These are phyloP conservation scores for Tolypocladium ovalisporum DNA, from an alignment of 2,329 filamentous ascomycete species.

Conservation along the genomic window DNA sequence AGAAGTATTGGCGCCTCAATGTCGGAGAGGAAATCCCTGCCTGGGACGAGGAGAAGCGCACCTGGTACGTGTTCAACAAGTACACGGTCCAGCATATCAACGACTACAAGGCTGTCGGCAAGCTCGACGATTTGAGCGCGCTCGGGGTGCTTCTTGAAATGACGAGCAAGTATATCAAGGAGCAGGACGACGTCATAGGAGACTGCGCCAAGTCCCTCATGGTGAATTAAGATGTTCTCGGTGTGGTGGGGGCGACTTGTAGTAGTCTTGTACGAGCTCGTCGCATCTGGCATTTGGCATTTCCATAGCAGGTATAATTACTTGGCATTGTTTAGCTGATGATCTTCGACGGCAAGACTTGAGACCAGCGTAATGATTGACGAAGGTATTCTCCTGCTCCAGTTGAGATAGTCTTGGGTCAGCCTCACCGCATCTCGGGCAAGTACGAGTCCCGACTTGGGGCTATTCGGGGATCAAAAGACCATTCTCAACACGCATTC, in stretches of 20 bases:
- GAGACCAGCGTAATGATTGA: not conserved
- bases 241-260: not conserved
- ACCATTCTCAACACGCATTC: not conserved
- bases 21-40: slow-evolving; percentile 3
- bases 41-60: slow-evolving; percentile 3
- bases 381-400: not conserved
- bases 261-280: not conserved
- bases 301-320: not conserved
- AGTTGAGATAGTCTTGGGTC: not conserved
- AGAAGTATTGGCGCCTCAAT: slow-evolving; percentile 7
- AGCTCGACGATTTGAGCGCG: not conserved
- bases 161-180: not conserved
- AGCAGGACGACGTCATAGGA: not conserved
- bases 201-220: not conserved
- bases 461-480: not conserved
- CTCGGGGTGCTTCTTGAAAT: not conserved
- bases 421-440: too few relatives aligned
- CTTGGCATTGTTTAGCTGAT: not conserved
- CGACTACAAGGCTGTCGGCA: not conserved
- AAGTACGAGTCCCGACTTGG: not conserved
- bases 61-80: not conserved
- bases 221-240: not conserved
- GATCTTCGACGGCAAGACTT: not conserved
- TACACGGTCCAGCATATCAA: not conserved
- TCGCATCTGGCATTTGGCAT: not conserved